Evolutionary conservation across 495 filamentous ascomycete species (phyloP).

Genomic region (Thermothielavioides terrestris): DNA sequence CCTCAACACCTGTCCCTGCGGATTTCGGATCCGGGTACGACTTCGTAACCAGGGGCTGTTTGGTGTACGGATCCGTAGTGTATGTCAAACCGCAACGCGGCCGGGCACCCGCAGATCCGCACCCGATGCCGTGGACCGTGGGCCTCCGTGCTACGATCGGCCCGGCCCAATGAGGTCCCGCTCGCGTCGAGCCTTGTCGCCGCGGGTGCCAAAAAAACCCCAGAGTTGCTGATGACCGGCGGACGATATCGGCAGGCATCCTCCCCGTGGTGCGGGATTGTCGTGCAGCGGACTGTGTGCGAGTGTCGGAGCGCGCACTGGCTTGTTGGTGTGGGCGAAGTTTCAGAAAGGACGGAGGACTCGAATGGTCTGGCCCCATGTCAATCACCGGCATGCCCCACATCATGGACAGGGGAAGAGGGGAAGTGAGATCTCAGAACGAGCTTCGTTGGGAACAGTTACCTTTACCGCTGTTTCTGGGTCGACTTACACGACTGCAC

Average conservation of each 20-base stretch:
- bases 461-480: constrained; percentile 7
- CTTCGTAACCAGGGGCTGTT: not conserved
- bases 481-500: not conserved
- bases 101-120: not conserved
- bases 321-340: not conserved
- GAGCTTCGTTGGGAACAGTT: not conserved
- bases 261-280: too few species aligned
- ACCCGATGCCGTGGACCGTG: not conserved
- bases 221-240: not conserved
- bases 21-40: too few species aligned
- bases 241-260: not conserved
- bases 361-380: not conserved
- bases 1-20: too few species aligned
- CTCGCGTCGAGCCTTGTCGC: not conserved
- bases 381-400: not conserved
- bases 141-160: not conserved
- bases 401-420: not conserved
- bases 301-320: too few species aligned
- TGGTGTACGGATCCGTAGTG: not conserved
- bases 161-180: not conserved
- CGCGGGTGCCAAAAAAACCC: not conserved
- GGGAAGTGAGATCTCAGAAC: not conserved
- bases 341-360: not conserved
- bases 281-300: too few species aligned
- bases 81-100: not conserved